These are phyloP conservation scores for Sorghum bicolor DNA, from an alignment of 176 grass and related monocot genomes.

Conservation along the genomic window Sorghum_bicolor_NCBIv3 NC_012879.2:4263501-4264000, in stretches of 20 bases:
- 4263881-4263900: not conserved
- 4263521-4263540: not conserved
- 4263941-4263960: not conserved
- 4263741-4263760: conserved; percentile 55
- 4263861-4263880: not conserved
- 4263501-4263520: not conserved
- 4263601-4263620: conserved; percentile 63
- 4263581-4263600: conserved; percentile 64
- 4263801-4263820: not conserved
- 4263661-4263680: conserved; percentile 42
- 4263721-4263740: conserved; percentile 60
- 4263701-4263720: conserved; percentile 31
- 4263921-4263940: not conserved
- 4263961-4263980: not conserved
- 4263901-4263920: not conserved
- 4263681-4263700: conserved; percentile 39
- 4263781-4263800: not conserved
- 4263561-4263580: conserved; percentile 10
- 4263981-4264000: not conserved
- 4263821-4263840: not conserved
- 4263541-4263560: conserved; percentile 20
- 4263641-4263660: conserved; percentile 62
- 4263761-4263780: conserved; percentile 36
- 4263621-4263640: conserved; percentile 72
- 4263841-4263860: not conserved